Evolutionary conservation across 2,329 filamentous ascomycete species (phyloP).

Genomic region (Geosmithia putterillii): DNA sequence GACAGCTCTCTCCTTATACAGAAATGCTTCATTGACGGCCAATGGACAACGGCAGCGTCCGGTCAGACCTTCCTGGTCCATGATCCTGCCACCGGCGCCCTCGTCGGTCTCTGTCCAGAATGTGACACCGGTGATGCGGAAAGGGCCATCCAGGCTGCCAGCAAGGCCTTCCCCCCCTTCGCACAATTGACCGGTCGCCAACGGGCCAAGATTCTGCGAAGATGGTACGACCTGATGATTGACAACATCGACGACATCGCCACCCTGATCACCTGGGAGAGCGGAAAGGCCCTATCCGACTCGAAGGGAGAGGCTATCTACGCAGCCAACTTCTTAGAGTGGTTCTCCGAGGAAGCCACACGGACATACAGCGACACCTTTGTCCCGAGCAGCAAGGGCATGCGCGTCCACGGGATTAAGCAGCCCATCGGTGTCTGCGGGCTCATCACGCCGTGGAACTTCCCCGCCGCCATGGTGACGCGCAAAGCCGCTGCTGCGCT

Average conservation of each 20-base stretch:
- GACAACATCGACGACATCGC: conserved; percentile 53
- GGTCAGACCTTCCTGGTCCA: too few species aligned
- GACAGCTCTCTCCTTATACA: too few species aligned
- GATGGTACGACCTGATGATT: conserved; percentile 50
- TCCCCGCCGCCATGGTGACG: conserved; percentile 16
- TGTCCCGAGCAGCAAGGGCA: conserved; percentile 34
- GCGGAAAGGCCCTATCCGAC: conserved; percentile 51
- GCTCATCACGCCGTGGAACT: conserved; percentile 38
- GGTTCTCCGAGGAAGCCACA: conserved; percentile 47
- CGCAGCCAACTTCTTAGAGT: conserved; percentile 43
- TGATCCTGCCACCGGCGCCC: conserved; percentile 55
- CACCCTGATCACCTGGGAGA: conserved; percentile 55
- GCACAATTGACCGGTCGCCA: conserved; percentile 43
- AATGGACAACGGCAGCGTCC: too few species aligned
- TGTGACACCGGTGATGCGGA: conserved; percentile 53
- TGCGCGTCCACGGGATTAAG: conserved; percentile 21
- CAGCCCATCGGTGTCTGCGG: conserved; percentile 9
- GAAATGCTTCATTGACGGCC: too few species aligned
- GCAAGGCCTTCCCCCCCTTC: conserved; percentile 46
- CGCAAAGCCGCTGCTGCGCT: conserved; percentile 34
- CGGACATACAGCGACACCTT: conserved; percentile 46
- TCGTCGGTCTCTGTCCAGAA: conserved; percentile 59
- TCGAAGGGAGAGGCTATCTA: conserved; percentile 41
- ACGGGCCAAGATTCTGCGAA: conserved; percentile 42
- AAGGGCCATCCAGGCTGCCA: conserved; percentile 55